A percentile compares a stretch with the other conserved stretches of the same genome.
These are phyloP conservation scores for Isabelozyma gotoi DNA, from an alignment of 805 yeast genomes.

Conservation along the genomic window DNA sequence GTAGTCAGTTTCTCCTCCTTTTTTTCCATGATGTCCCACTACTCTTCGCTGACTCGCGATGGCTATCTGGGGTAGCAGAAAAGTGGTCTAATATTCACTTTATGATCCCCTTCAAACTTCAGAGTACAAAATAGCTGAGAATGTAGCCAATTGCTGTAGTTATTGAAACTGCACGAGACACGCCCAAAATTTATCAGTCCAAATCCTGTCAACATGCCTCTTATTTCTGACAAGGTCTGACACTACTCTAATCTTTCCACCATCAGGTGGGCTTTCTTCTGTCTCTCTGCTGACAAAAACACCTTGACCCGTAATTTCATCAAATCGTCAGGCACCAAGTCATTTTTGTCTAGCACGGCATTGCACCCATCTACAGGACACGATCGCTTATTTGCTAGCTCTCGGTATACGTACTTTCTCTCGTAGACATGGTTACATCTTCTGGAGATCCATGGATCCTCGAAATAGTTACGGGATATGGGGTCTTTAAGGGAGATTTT, in stretches of 20 bases:
- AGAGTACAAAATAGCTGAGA: no score
- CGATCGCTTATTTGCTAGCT: constrained; percentile 20
- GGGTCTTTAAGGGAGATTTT: constrained; percentile 69
- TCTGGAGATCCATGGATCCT: constrained; percentile 53
- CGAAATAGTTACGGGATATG: constrained; percentile 51
- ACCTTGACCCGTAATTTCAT: constrained; percentile 57
- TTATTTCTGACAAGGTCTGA: no score
- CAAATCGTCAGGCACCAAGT: constrained; percentile 46
- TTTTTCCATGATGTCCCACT: no score
- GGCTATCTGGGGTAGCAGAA: no score
- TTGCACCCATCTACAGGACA: constrained; percentile 68
- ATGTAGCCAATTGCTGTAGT: no score
- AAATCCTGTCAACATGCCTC: no score
- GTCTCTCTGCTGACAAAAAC: constrained; percentile 17
- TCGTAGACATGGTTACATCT: constrained; percentile 68
- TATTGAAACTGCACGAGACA: no score
- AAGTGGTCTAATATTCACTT: no score
- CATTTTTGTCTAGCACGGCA: constrained; percentile 27
- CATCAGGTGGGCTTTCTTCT: not conserved
- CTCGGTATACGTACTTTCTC: constrained; percentile 37
- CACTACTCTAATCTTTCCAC: constrained; percentile 7
- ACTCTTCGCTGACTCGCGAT: no score
- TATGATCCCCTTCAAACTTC: no score
- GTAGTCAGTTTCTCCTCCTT: no score
- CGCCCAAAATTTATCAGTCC: no score